phyloP scores from a whole-genome alignment of 192 early-diverging fungal genomes.

The Entomortierella chlamydospora region DNA sequence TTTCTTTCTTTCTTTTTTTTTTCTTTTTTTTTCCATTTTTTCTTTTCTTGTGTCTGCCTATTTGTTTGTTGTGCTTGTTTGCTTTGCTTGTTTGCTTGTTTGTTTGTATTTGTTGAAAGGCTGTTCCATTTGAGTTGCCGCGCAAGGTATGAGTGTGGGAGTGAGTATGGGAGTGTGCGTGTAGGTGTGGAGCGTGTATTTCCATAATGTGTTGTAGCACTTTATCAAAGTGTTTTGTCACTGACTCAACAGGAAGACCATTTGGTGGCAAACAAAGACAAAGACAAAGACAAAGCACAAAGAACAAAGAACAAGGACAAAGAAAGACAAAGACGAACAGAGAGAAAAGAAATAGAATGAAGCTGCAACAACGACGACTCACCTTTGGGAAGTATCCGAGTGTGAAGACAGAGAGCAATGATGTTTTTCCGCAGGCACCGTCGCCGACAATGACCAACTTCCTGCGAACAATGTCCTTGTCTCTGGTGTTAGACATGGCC shows the following conservation, averaged over 20 bases:
- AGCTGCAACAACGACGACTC: no score
- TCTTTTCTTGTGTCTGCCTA: background rate
- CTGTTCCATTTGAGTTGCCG: no score
- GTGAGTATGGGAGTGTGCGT: no score
- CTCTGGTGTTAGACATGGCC: conserved; percentile 38
- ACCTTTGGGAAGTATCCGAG: conserved; percentile 87
- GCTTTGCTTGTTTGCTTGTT: no score
- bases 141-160: no score
- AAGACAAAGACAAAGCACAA: background rate
- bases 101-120: no score
- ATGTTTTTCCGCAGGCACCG: conserved; percentile 88
- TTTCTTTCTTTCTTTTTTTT: background rate
- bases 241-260: background rate
- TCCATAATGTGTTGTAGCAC: no score
- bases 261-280: background rate
- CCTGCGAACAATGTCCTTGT: conserved; percentile 68
- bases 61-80: no score
- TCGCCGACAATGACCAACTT: conserved; percentile 93
- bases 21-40: background rate
- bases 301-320: background rate
- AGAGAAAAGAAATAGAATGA: background rate
- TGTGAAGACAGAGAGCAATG: conserved; percentile 79
- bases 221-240: no score
- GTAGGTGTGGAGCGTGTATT: no score
- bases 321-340: background rate